These are phyloP conservation scores for Apiotrichum akiyoshidainum DNA, from an alignment of 1,284 basidiomycete species.

Conservation along the genomic window DNA sequence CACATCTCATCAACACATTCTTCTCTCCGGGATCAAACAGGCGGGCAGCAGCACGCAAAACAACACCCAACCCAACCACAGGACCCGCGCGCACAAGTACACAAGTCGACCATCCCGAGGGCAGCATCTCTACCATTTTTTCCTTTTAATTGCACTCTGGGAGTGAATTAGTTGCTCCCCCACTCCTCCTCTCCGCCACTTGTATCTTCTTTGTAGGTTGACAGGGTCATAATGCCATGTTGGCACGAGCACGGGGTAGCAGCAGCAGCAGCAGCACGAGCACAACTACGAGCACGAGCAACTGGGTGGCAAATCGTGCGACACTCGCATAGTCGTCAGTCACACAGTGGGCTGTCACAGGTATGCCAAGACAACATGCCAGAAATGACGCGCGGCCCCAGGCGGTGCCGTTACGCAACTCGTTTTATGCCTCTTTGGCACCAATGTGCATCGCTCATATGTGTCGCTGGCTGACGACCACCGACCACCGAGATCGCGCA, in stretches of 20 bases:
- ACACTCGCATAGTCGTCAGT: too few species aligned
- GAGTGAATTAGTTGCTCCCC: neutral
- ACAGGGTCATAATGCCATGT: conserved; percentile 5
- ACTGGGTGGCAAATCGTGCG: too few species aligned
- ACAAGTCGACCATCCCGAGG: neutral
- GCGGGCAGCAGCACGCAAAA: neutral
- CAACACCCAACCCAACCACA: neutral
- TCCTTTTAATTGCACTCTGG: neutral
- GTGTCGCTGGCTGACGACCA: too few species aligned
- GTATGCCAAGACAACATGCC: too few species aligned
- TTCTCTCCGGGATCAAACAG: neutral
- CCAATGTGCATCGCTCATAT: too few species aligned
- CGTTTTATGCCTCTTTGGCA: too few species aligned
- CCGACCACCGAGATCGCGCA: too few species aligned
- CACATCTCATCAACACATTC: neutral
- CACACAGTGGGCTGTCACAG: too few species aligned
- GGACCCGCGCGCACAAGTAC: neutral
- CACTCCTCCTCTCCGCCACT: neutral
- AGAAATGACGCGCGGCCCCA: too few species aligned
- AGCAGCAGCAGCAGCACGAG: neutral
- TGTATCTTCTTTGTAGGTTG: conserved; percentile 7
- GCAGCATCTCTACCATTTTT: too few species aligned
- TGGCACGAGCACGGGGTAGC: neutral
- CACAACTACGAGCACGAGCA: neutral
- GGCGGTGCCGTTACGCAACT: too few species aligned